Evolutionary conservation across 192 early-diverging fungal species (phyloP), one percentile per base, ranked within the genome.

Genomic region (Funneliformis geosporum): DNA sequence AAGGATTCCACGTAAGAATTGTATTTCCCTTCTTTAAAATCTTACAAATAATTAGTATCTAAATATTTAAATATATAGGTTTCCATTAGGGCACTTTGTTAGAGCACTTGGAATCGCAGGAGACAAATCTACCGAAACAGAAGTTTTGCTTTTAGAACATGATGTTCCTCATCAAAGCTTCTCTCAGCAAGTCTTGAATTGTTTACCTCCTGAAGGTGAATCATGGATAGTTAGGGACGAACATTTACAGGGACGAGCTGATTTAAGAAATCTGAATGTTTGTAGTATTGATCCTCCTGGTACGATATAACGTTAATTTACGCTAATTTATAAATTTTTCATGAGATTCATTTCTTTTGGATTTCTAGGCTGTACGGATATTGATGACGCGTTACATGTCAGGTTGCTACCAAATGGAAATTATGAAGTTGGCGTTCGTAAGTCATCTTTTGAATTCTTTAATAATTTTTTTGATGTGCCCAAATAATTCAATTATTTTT

Each of bases 241-340:
- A 8, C 91, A 96, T 80, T 88, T 93, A 46, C 83, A 85, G 10
- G 90, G 90, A 8, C 87, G 98, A 46, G 87, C 83, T 18, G 98
- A 99, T 82, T 91, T 98, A 78, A 89, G 98, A 55, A 70, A 87
- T 60, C 78, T 96, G 65, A 90, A 96, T 80, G 86, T 99, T 2
- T 98, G 97, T 86, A 96, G 95, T 84, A 99, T 99, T 74, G 98
- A 99, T 90, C 98, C 98, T 47, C 98, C 98, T 47, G 94, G 86
- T 77, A 43, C 6, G 18, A 6, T 16, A 10, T 10, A 12, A 67
- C 6, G 39, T 67, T 16, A 2, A 68, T 39, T 39, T 39, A 44
- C 47, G 14, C 8, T 71, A 9, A 46, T 47, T 72, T 72, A 18
- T 0, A 47, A 46, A 16, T 12, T 46, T 47, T 43, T 27, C 28